Base-by-base conservation (phyloP, 2,329 filamentous ascomycete genomes). In the Aureobasidium uvarum region DNA sequence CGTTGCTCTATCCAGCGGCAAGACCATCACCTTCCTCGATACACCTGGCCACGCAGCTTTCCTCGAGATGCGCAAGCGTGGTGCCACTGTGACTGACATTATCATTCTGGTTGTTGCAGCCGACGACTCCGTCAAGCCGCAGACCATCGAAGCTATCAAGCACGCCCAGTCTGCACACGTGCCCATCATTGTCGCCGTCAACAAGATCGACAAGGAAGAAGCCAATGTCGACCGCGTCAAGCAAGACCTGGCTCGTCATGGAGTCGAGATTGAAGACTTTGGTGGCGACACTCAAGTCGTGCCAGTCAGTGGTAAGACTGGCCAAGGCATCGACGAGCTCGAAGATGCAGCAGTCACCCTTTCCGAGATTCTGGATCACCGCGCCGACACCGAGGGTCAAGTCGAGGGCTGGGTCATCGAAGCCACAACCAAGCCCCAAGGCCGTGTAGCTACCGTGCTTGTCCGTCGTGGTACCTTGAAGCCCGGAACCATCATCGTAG, bases 21-120 rank as follows among this genome's bases (percentile, higher is more conserved):
- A 94, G 77, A 86, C 87, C 43, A 96, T 99, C 70, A 99, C 96
- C 0, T 99, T 99, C 80, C 83, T 99, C 33, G 95, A 99, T 74
- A 99, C 95, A 0, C 95, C 95, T 1, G 95, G 95, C 1, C 95
- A 99, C 78, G 92, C 94, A 33, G 96, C 95, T 0, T 99, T 99
- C 77, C 80, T 98, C 70, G 90, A 89, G 45, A 99, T 99, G 95
- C 89, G 95, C 38, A 91, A 96, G 75, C 89, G 95, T 70, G 96
- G 95, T 68, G 96, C 95, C 38, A 92, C 94, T 68, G 92, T 98
- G 56, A 99, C 96, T 0, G 95, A 99, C 74, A 97, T 99, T 70
- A 92, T 99, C 16, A 89, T 99, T 48, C 80, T 99, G 23, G 95
- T 99, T 0, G 94, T 99, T 25, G 95, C 95, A 7, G 94, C 94